phyloP scores from a whole-genome alignment of 1,139 yeast species.

The Suhomyces kunorum region DNA sequence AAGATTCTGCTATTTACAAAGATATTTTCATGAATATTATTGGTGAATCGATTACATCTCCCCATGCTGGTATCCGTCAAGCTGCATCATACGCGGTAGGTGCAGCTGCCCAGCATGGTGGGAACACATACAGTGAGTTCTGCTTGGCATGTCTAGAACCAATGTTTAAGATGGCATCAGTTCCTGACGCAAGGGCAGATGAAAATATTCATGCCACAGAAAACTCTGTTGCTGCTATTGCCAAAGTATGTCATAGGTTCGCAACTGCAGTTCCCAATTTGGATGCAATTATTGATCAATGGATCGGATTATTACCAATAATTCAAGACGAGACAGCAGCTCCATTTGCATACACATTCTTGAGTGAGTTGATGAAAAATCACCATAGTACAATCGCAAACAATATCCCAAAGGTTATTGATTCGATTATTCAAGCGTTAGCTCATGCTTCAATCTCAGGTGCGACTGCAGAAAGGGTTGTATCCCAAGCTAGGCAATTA shows the following conservation, averaged over 20 bases:
- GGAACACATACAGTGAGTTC: constrained; percentile 60
- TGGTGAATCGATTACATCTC: constrained; percentile 62
- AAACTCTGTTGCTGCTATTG: constrained; percentile 78
- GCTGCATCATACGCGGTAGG: constrained; percentile 87
- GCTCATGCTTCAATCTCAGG: constrained; percentile 69
- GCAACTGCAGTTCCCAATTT: constrained; percentile 61
- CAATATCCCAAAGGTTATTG: constrained; percentile 67
- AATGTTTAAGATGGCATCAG: constrained; percentile 69
- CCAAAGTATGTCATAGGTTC: constrained; percentile 68
- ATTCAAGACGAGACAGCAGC: constrained; percentile 88
- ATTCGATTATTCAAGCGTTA: constrained; percentile 75
- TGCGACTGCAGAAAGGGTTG: constrained; percentile 64
- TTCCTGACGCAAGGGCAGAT: constrained; percentile 84
- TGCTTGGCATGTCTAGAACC: constrained; percentile 71
- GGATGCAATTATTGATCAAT: constrained; percentile 63
- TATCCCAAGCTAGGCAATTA: constrained; percentile 57
- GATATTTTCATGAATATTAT: constrained; percentile 64
- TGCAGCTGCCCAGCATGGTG: constrained; percentile 79
- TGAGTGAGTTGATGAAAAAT: constrained; percentile 70
- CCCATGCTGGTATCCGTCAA: constrained; percentile 80
- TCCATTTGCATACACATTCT: constrained; percentile 76
- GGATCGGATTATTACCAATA: constrained; percentile 84
- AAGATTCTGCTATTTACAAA: constrained; percentile 62
- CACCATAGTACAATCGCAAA: constrained; percentile 62
- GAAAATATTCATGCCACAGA: constrained; percentile 88